Base-by-base conservation (phyloP, 129 eudicot species). In the Flaveria bidentis region DNA sequence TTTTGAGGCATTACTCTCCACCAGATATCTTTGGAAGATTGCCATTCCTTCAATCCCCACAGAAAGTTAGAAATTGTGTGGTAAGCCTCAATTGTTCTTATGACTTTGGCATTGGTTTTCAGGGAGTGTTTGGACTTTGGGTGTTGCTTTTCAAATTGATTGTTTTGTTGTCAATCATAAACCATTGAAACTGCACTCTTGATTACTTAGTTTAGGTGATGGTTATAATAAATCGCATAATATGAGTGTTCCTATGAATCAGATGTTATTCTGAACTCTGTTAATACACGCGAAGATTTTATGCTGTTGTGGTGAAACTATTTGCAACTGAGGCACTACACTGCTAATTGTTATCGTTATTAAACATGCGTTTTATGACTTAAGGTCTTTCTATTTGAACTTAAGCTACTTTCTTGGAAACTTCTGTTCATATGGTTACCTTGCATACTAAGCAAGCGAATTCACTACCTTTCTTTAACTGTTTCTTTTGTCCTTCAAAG, bases 1-100 rank as follows among this genome's bases (percentile, higher is more conserved):
- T 81, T 72, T 79, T 86, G 87, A 86, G 84, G 78, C 81, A 63
- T 57, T 66, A 67, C 67, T 78, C 82, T 69, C 80, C 85, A 6
- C 84, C 67, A 9, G 61, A 46, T 46, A 73, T 84, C 14, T 25
- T 76, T 33, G 62, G 73, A 55, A 69, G 81, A 65, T 76, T 75
- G 86, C 78, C 79, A 17, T 67, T 76, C 52, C 52, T 84, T 67
- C 68, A 79, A 9, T 47, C 79, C 62, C 71, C 71, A 53, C 81
- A 79, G 76, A 87, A 73, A 42, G 69, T 14, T 45, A 45, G 62
- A 41, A 80, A 66, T 82, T 41, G 52, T 17, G 83, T 87, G 87
- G 96, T 90, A 80, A 85, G 92, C 64, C 69, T 45, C 70, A 30
- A 6, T 57, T 33, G 73, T 51, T 51, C 18, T 51, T n/a, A 72